Conservation (phyloP, 441 rosid species). For the Populus tomentosa region DNA sequence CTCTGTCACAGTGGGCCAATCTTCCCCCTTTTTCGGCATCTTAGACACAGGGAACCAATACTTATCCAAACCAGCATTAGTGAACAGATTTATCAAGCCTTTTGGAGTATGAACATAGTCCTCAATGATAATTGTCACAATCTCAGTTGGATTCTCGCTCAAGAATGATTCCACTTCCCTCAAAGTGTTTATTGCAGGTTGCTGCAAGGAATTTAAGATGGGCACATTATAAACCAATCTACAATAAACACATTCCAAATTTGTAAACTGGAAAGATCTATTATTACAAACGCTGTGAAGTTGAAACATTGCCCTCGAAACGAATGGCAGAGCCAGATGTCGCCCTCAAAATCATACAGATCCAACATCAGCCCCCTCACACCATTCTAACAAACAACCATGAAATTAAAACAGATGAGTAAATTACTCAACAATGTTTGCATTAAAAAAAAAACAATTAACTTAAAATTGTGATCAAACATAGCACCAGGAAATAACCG, state of each 20-base stretch:
- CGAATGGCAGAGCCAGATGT: constrained; percentile 96
- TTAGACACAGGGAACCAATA: constrained; percentile 76
- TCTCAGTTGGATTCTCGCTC: constrained; percentile 70
- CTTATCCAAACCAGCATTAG: constrained; percentile 73
- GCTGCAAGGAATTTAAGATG: constrained; percentile 37
- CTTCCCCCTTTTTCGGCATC: constrained; percentile 86
- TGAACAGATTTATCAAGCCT: constrained; percentile 62
- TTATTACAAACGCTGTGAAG: constrained; percentile 86
- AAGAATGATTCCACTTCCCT: constrained; percentile 83
- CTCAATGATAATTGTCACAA: constrained; percentile 78
- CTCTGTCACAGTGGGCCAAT: constrained; percentile 84
- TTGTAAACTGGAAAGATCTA: constrained; percentile 9
- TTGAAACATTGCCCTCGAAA: constrained; percentile 86
- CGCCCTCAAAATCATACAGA: constrained; percentile 84
- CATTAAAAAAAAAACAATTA: not conserved
- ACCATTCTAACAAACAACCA: constrained; percentile 60
- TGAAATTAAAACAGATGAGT: constrained; percentile 11
- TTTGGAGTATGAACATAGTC: constrained; percentile 90
- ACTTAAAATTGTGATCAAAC: not conserved
- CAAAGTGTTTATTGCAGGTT: constrained; percentile 81
- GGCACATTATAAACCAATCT: not conserved
- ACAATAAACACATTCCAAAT: not conserved
- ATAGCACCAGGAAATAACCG: not conserved
- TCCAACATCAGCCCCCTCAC: constrained; percentile 94
- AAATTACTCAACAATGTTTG: not conserved